Evolutionary conservation across 805 yeast species (phyloP), one percentile per base, ranked within the genome.

Genomic region (Jamesozyma hellenica): DNA sequence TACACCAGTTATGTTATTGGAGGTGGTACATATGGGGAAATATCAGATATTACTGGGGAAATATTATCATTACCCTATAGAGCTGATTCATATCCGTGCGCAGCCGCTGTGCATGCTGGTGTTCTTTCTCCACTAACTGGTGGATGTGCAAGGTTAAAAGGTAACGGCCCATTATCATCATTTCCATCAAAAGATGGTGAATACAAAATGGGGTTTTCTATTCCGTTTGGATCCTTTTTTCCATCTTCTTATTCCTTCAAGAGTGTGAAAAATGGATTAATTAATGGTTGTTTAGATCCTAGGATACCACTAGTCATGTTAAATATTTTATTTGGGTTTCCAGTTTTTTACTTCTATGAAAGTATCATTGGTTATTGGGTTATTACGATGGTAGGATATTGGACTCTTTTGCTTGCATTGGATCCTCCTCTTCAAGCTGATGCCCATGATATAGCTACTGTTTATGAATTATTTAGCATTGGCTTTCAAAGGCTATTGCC

Each of bases 51-150:
- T 1, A 45, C 47, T 13, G 17, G 33, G 9, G 60, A 52, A 1
- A 48, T 47, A n/a, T 43, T 78, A 8, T 64, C 84, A 0, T 50
- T 62, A 19, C 87, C 88, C 0, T 88, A 86, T 54, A 67, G 97
- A 46, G 88, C 85, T 0, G 97, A 88, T 61, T 84, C 95, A 1
- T 87, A 68, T 50, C 79, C 90, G 0, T 88, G 97, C 57, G 90
- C 87, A 0, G 82, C 96, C 2, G 96, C 92, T 0, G 74, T 83
- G 4, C 96, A 88, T 59, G 77, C 88, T 2, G 96, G 96, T 1
- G 58, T 79, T 0, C 63, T 87, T 1, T 79, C 92, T 0, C 79
- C 90, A 12, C 52, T 68, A 21, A 65, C 64, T 42, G 97, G 97
- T 2, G 96, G 95, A 0, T 81, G 90, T 55, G 87, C 83, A 1